phyloP scores from a whole-genome alignment of 2,329 filamentous ascomycete genomes.

The Paecilomyces sp. region DNA sequence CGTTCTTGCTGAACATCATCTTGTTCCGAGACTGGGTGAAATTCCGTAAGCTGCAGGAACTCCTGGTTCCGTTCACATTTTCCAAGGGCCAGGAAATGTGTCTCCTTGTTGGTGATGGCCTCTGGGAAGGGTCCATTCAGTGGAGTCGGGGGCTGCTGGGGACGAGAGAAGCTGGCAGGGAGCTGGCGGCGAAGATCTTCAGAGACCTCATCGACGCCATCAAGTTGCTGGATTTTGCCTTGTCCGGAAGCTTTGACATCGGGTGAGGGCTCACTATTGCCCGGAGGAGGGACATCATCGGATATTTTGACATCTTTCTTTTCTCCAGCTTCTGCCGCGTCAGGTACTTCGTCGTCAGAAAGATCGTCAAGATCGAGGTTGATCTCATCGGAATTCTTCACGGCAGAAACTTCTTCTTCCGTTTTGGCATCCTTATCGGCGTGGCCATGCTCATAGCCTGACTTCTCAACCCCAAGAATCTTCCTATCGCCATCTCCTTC shows the following conservation, averaged over 20 bases:
- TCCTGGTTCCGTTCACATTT: slow-evolving; percentile 76
- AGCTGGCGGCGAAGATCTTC: slow-evolving; percentile 65
- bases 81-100: slow-evolving; percentile 82
- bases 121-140: slow-evolving; percentile 57
- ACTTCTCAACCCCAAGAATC: slow-evolving; percentile 12
- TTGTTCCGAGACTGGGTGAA: slow-evolving; percentile 43
- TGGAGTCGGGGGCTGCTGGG: slow-evolving; percentile 22
- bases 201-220: slow-evolving; percentile 39
- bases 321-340: not conserved
- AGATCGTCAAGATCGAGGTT: slow-evolving; percentile 59
- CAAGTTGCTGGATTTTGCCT: not conserved
- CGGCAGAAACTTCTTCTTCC: slow-evolving; percentile 7
- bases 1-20: slow-evolving; percentile 17
- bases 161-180: slow-evolving; percentile 62
- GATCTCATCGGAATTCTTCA: slow-evolving; percentile 61
- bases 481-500: slow-evolving; percentile 17
- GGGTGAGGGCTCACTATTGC: slow-evolving; percentile 6
- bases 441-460: slow-evolving; percentile 5
- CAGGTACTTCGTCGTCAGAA: slow-evolving; percentile 20
- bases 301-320: slow-evolving; percentile 17
- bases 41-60: slow-evolving; percentile 72
- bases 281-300: slow-evolving; percentile 37
- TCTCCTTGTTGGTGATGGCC: slow-evolving; percentile 69
- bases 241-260: not conserved
- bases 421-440: slow-evolving; percentile 15